These are phyloP conservation scores for Gnomoniopsis sp. DNA, from an alignment of 2,329 filamentous ascomycete species.

Conservation along the genomic window DNA sequence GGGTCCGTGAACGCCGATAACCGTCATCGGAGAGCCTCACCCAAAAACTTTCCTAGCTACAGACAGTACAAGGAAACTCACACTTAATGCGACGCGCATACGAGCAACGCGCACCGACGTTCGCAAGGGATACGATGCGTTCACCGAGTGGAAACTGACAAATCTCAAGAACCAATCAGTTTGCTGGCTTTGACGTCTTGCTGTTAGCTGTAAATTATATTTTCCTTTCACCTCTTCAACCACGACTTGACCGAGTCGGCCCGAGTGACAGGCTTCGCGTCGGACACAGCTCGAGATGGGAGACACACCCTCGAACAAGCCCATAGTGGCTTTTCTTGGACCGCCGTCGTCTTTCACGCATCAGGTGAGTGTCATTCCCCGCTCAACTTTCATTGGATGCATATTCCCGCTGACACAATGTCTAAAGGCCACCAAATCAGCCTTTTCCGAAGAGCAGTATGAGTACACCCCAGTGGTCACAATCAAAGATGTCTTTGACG, in stretches of 20 bases:
- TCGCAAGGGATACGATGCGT: neutral
- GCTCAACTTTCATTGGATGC: neutral
- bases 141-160: too few relatives aligned
- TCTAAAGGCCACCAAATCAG: conserved; percentile 29
- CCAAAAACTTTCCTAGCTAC: neutral
- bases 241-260: too few relatives aligned
- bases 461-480: conserved; percentile 48
- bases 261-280: neutral
- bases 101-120: neutral
- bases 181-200: too few relatives aligned
- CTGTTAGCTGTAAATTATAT: too few relatives aligned
- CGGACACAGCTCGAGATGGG: neutral
- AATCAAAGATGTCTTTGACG: conserved; percentile 71
- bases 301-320: neutral
- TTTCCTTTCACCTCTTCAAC: too few relatives aligned
- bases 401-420: neutral
- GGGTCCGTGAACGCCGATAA: neutral
- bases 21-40: neutral
- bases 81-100: neutral
- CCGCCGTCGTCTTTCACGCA: conserved; percentile 26
- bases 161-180: too few relatives aligned
- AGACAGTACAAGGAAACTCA: neutral
- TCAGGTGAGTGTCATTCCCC: conserved; percentile 20
- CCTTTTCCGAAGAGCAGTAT: conserved; percentile 46
- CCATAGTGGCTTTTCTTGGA: conserved; percentile 26